These are phyloP conservation scores for Amanita muscaria DNA, from an alignment of 768 basidiomycete species.

Conservation along the genomic window DNA sequence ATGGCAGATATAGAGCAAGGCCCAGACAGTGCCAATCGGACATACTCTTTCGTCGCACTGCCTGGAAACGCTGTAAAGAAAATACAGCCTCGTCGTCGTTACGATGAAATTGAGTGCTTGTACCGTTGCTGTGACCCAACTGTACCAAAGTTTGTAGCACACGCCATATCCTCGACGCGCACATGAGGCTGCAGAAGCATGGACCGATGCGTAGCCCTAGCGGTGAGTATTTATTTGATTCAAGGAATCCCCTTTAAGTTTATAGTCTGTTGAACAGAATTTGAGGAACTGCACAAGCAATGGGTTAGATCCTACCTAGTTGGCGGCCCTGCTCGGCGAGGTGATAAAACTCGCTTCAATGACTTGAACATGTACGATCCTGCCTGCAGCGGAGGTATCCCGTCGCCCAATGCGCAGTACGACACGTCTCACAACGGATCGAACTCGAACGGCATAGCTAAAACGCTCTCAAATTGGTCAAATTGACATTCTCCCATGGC, in stretches of 20 bases:
- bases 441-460: no score
- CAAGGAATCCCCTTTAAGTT: conserved; percentile 14
- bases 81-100: conserved; percentile 74
- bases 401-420: no score
- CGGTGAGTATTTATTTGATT: conserved; percentile 43
- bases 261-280: conserved; percentile 49
- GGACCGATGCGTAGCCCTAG: conserved; percentile 82
- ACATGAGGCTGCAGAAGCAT: conserved; percentile 98
- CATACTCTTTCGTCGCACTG: no score
- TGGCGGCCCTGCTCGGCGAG: conserved; percentile 22
- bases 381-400: no score
- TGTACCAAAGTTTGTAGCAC: conserved; percentile 87
- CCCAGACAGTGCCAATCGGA: no score
- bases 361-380: conserved; percentile 21
- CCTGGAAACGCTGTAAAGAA: conserved; percentile 64
- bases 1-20: conserved; percentile 13
- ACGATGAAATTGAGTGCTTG: conserved; percentile 92
- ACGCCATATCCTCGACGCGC: conserved; percentile 93
- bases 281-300: conserved; percentile 94
- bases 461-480: no score
- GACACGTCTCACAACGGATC: no score
- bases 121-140: conserved; percentile 77
- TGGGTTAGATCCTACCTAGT: conserved; percentile 41
- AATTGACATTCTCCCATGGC: no score
- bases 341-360: conserved; percentile 22